phyloP scores from a whole-genome alignment of 2,329 filamentous ascomycete genomes.

The Penicillium sp. region DNA sequence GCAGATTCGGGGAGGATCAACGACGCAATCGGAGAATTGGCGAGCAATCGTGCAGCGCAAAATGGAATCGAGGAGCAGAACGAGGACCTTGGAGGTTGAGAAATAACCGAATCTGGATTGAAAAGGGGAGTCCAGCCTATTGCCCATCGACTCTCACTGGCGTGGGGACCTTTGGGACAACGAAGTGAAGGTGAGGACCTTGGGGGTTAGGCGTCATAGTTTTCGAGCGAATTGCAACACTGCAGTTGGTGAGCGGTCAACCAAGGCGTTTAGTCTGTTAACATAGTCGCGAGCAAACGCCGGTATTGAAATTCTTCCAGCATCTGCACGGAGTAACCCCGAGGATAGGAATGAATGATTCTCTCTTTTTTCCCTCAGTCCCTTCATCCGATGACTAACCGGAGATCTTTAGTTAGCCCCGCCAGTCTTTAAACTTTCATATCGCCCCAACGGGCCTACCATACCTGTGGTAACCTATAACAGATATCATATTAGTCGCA shows the following conservation, averaged over 20 bases:
- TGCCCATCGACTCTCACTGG: neutral
- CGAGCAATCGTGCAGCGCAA: conserved; percentile 17
- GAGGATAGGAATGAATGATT: neutral
- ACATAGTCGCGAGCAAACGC: neutral
- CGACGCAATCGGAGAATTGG: conserved; percentile 20
- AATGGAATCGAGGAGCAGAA: neutral
- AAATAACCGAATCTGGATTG: neutral
- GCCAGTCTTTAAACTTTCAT: neutral
- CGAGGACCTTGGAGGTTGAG: conserved; percentile 19
- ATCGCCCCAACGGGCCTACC: neutral
- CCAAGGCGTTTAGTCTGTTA: neutral
- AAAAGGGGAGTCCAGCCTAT: neutral
- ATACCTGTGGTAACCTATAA: neutral
- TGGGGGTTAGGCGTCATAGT: conserved; percentile 30
- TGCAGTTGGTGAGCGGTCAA: conserved; percentile 16
- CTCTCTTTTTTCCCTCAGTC: neutral
- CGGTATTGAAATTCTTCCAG: neutral
- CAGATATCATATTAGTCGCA: neutral
- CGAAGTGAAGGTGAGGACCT: conserved; percentile 30
- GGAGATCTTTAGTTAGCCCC: conserved; percentile 1
- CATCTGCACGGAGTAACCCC: neutral
- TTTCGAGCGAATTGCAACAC: conserved; percentile 13
- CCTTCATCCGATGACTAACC: conserved; percentile 7
- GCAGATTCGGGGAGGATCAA: conserved; percentile 8
- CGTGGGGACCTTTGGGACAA: conserved; percentile 14